Base-by-base conservation (phyloP, 2,329 filamentous ascomycete genomes). In the Nemania sp. region DNA sequence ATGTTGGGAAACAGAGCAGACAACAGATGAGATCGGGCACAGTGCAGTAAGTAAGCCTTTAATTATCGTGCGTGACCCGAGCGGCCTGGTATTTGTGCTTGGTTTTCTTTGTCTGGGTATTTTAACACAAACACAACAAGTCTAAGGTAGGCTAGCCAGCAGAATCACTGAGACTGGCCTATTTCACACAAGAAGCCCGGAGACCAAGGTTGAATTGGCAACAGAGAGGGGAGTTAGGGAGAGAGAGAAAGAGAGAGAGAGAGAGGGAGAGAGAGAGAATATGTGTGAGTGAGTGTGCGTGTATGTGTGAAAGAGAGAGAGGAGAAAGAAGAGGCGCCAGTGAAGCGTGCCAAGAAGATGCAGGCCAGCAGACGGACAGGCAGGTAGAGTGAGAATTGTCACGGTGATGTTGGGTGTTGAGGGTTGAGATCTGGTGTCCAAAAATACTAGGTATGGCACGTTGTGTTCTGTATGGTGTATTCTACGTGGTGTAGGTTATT, bases 231-330 rank as follows among this genome's bases (percentile, higher is more conserved):
- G 3, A 15, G 15, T 34, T 3, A 29, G n/a, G 46, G 12, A n/a
- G 3, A 15, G 15, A 48, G 25, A 29, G 48, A 64, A 59, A 47
- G 51, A 58, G 50, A 50, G 52, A 59, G 39, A 58, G 50, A 50
- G 52, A 59, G 39, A n/a, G n/a, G 46, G 12, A n/a, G 3, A 15
- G 15, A 48, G 25, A 29, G 48, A 64, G 62, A 47, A n/a, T n/a
- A n/a, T n/a, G n/a, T n/a, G n/a, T n/a, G 51, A 58, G 50, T 54
- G 52, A 59, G 39, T n/a, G n/a, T n/a, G n/a, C n/a, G n/a, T n/a
- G n/a, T n/a, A n/a, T n/a, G n/a, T n/a, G n/a, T n/a, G n/a, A n/a
- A n/a, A n/a, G 25, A 29, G 25, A 29, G 25, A 29, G 25, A 29
- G 4, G 25, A 29, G 4, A 29, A 29, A 29, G 4, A 29, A 29